phyloP scores from a whole-genome alignment of 305 asterid species.

The Coffea humblotiana region DNA sequence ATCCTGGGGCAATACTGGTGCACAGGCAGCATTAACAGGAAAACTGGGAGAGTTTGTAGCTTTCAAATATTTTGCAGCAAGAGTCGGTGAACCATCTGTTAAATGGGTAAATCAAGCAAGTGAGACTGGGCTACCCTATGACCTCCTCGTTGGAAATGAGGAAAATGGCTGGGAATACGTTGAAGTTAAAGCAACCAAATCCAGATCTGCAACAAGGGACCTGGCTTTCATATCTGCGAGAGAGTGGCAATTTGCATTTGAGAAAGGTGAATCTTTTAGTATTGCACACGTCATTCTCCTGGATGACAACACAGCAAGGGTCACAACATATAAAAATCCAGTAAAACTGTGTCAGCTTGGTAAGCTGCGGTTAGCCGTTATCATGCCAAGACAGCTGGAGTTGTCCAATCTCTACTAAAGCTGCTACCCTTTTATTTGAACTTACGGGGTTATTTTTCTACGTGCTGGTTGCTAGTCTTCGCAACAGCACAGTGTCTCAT shows the following conservation, averaged over 20 bases:
- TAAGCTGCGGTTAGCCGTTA: slow-evolving; percentile 64
- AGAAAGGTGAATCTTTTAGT: slow-evolving; percentile 83
- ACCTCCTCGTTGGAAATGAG: slow-evolving; percentile 53
- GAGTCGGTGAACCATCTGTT: slow-evolving; percentile 40
- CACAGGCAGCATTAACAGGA: slow-evolving; percentile 73
- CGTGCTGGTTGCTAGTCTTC: background rate
- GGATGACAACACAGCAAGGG: slow-evolving; percentile 51
- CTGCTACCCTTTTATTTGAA: background rate
- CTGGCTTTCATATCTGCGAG: slow-evolving; percentile 68
- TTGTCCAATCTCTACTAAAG: slow-evolving; percentile 11
- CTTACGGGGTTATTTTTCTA: background rate
- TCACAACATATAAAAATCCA: slow-evolving; percentile 73
- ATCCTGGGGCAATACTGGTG: slow-evolving; percentile 22
- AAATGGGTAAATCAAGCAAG: slow-evolving; percentile 77
- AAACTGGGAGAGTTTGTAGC: slow-evolving; percentile 83
- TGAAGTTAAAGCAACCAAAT: slow-evolving; percentile 88
- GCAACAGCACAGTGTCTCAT: too few species aligned
- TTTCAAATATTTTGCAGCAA: slow-evolving; percentile 51
- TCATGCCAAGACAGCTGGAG: slow-evolving; percentile 48
- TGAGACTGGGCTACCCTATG: slow-evolving; percentile 96
- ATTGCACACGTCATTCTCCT: slow-evolving; percentile 69
- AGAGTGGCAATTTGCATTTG: slow-evolving; percentile 88
- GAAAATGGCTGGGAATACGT: slow-evolving; percentile 42
- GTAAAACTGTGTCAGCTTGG: slow-evolving; percentile 73
- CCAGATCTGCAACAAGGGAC: slow-evolving; percentile 56